These are phyloP conservation scores for Globisporangium carolinianum DNA, from an alignment of 352 stramenopile genomes.

Conservation along the genomic window DNA sequence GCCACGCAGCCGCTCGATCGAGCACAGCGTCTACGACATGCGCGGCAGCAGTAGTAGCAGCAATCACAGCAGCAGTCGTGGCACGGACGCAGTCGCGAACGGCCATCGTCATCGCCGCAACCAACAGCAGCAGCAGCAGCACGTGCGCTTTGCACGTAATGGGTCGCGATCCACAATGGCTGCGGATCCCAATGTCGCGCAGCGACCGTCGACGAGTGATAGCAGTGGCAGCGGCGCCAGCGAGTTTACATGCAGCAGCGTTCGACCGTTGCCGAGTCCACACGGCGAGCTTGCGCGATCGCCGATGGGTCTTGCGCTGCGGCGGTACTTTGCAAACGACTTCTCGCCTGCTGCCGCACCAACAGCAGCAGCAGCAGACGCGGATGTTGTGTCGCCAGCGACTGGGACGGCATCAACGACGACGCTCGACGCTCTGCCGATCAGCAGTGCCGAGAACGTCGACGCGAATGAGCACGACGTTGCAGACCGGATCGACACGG, in stretches of 20 bases:
- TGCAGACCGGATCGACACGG: too few relatives aligned
- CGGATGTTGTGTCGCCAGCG: not conserved
- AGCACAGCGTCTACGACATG: constrained; percentile 11
- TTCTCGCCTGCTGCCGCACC: constrained; percentile 2
- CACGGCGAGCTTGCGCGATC: constrained; percentile 49
- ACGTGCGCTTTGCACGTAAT: constrained; percentile 8
- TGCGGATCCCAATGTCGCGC: constrained; percentile 16
- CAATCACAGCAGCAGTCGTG: not conserved
- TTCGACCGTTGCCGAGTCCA: constrained; percentile 16
- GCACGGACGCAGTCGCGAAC: not conserved
- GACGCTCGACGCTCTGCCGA: not conserved
- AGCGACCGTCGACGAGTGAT: not conserved
- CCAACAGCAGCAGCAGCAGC: not conserved
- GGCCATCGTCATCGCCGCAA: not conserved
- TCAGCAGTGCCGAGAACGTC: not conserved
- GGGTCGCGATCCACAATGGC: constrained; percentile 6
- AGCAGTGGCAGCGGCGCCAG: not conserved
- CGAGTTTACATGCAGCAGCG: not conserved
- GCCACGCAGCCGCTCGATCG: constrained; percentile 9
- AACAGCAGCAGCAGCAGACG: not conserved
- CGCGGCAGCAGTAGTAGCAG: not conserved
- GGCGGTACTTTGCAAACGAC: constrained; percentile 43
- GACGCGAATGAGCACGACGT: too few relatives aligned
- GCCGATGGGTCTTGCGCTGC: constrained; percentile 45
- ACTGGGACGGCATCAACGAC: not conserved